Evolutionary conservation across 768 basidiomycete species (phyloP).

Genomic region (Russula ochroleuca): DNA sequence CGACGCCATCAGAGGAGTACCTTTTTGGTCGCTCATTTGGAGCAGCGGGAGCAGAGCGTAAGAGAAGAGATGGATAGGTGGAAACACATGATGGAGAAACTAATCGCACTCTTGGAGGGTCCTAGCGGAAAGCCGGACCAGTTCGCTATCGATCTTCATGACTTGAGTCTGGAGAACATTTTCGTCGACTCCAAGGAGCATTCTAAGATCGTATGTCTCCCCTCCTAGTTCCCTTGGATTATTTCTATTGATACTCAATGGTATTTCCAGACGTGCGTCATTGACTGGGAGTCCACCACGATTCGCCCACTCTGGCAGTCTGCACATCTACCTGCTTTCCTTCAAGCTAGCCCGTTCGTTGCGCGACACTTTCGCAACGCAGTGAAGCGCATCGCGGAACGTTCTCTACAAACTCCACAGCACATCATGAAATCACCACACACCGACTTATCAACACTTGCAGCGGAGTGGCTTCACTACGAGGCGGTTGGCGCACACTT

Average conservation of each 20-base stretch:
- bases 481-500: slow-evolving; percentile 62
- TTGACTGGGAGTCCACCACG: slow-evolving; percentile 91
- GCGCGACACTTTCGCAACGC: slow-evolving; percentile 65
- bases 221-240: neutral
- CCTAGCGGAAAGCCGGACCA: slow-evolving; percentile 45
- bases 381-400: slow-evolving; percentile 46
- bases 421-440: slow-evolving; percentile 30
- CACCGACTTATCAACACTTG: slow-evolving; percentile 42
- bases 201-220: slow-evolving; percentile 61
- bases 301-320: slow-evolving; percentile 82
- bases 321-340: slow-evolving; percentile 76
- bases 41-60: slow-evolving; percentile 57
- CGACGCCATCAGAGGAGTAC: slow-evolving; percentile 75
- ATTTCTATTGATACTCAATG: slow-evolving; percentile 6
- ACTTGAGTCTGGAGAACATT: slow-evolving; percentile 78
- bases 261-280: slow-evolving; percentile 65
- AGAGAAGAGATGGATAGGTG: slow-evolving; percentile 69
- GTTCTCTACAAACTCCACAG: slow-evolving; percentile 23
- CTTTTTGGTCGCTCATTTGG: slow-evolving; percentile 69
- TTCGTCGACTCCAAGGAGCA: slow-evolving; percentile 71
- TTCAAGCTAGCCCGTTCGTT: slow-evolving; percentile 73
- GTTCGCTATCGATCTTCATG: slow-evolving; percentile 81
- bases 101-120: slow-evolving; percentile 37
- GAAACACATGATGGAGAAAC: slow-evolving; percentile 60
- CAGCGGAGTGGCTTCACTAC: slow-evolving; percentile 69